Percentiles rank a stretch among this genome's conserved stretches.
phyloP scores from a whole-genome alignment of 2,329 filamentous ascomycete genomes.

The Trichophyton mentagrophytes region DNA sequence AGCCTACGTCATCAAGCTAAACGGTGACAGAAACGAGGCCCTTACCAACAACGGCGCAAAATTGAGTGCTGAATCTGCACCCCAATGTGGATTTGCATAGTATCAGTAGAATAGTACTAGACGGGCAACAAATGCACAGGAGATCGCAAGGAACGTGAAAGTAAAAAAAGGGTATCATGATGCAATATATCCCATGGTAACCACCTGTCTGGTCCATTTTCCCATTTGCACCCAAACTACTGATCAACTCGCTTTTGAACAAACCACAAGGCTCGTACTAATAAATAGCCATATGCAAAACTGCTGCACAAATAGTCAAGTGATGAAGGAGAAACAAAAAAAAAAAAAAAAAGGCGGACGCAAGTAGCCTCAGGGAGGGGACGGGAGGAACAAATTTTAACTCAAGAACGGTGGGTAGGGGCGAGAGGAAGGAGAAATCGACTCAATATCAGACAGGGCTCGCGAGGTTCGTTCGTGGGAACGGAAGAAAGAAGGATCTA shows the following conservation, averaged over 20 bases:
- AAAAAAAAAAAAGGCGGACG: neutral
- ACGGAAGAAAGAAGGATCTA: neutral
- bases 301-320: neutral
- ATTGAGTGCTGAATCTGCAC: too few species aligned
- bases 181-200: neutral
- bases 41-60: neutral
- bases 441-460: neutral
- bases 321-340: neutral
- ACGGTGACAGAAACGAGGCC: neutral
- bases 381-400: neutral
- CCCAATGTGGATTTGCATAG: neutral
- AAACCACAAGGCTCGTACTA: neutral
- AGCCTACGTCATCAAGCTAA: neutral
- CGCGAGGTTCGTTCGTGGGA: neutral
- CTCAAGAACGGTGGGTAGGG: neutral
- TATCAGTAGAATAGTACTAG: neutral
- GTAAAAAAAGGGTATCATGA: neutral
- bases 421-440: neutral
- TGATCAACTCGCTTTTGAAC: neutral
- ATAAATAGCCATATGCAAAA: neutral
- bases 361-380: neutral
- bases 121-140: neutral
- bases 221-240: neutral
- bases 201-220: neutral
- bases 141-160: neutral